Percentiles rank a stretch among this genome's conserved stretches.
Evolutionary conservation across 2,329 filamentous ascomycete genomes (phyloP).

Genomic region (Thelonectria rubi): DNA sequence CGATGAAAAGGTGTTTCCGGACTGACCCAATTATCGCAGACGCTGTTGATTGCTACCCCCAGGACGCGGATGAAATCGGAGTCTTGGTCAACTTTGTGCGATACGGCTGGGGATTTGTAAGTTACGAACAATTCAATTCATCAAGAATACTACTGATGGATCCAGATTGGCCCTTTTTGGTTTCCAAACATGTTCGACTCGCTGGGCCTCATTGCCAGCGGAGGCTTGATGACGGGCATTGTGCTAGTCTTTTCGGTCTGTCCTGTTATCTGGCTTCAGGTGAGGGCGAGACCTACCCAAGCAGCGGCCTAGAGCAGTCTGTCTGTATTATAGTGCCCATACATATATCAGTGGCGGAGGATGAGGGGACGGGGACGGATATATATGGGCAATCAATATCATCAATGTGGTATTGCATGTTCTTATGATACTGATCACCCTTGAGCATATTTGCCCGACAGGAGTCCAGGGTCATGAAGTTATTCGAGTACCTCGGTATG

Average conservation of each 20-base stretch:
- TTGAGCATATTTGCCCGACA: no score
- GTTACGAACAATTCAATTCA: neutral
- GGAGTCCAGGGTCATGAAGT: no score
- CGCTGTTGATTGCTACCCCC: conserved; percentile 13
- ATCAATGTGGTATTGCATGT: no score
- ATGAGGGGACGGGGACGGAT: no score
- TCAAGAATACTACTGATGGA: neutral
- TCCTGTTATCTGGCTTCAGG: neutral
- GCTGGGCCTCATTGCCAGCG: neutral
- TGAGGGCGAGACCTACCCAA: neutral
- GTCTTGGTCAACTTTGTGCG: conserved; percentile 18
- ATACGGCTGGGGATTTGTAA: conserved; percentile 16
- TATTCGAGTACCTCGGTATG: no score
- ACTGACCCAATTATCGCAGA: neutral
- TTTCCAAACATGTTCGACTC: conserved; percentile 1
- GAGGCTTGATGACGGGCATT: neutral
- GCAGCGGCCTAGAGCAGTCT: no score
- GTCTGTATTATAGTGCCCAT: no score
- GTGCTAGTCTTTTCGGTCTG: neutral
- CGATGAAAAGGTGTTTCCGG: neutral
- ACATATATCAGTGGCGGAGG: no score
- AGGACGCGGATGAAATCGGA: conserved; percentile 13
- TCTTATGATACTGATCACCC: no score
- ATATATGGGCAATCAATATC: no score
- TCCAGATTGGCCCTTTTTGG: neutral